These are phyloP conservation scores for Monosporozyma solicola DNA, from an alignment of 805 yeast genomes.

Conservation along the genomic window DNA sequence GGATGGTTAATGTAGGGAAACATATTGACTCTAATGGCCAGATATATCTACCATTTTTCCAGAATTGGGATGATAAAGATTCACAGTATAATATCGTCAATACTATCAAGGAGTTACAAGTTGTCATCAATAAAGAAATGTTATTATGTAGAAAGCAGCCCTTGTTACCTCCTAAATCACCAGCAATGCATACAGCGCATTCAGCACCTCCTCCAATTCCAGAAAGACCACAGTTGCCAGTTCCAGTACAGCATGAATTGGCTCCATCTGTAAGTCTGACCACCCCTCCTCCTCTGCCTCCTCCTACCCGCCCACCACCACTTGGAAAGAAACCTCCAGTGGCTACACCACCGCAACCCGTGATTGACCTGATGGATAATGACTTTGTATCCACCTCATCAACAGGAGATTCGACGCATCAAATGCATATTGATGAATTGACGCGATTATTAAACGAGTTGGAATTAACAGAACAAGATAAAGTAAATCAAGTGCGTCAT, in stretches of 20 bases:
- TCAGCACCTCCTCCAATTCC: not conserved
- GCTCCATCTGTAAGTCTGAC: not conserved
- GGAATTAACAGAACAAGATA: not conserved
- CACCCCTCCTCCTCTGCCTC: conserved; percentile 1
- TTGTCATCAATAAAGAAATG: not conserved
- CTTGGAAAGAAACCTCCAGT: not conserved
- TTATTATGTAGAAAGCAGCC: conserved; percentile 1
- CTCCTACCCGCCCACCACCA: not conserved
- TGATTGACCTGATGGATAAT: conserved; percentile 10
- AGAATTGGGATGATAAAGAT: conserved; percentile 42
- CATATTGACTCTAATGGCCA: conserved; percentile 63
- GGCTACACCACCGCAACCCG: not conserved
- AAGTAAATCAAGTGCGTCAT: not conserved
- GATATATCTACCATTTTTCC: conserved; percentile 58
- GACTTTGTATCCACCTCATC: not conserved
- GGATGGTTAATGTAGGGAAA: conserved; percentile 49
- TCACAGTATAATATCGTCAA: conserved; percentile 2
- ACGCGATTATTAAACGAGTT: not conserved
- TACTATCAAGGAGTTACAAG: conserved; percentile 2
- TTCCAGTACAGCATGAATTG: not conserved
- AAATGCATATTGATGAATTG: not conserved
- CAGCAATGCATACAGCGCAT: not conserved
- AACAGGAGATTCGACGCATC: not conserved
- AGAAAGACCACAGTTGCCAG: not conserved
- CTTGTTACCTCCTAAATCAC: conserved; percentile 5